Evolutionary conservation across 805 yeast genomes (phyloP).

Genomic region (Kodamaea nitidulidarum): DNA sequence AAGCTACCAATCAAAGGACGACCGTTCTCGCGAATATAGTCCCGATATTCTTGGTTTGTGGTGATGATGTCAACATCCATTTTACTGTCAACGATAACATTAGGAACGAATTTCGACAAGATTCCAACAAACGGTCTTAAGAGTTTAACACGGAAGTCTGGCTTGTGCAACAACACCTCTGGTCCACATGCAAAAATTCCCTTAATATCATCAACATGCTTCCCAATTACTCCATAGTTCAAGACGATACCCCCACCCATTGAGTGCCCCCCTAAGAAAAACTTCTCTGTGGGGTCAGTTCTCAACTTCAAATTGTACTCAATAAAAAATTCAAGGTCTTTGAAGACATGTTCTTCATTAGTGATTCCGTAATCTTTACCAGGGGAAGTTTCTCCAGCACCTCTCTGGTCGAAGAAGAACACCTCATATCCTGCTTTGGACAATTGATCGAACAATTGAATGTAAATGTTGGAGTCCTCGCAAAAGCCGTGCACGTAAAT

Average conservation of each 20-base stretch:
- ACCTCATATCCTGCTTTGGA: slow-evolving; percentile 55
- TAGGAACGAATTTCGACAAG: slow-evolving; percentile 40
- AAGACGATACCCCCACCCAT: slow-evolving; percentile 78
- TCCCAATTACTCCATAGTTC: slow-evolving; percentile 59
- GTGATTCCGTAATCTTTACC: slow-evolving; percentile 53
- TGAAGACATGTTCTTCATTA: slow-evolving; percentile 51
- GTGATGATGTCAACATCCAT: slow-evolving; percentile 54
- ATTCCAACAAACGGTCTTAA: slow-evolving; percentile 41
- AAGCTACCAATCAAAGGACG: slow-evolving; percentile 46
- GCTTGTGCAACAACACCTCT: slow-evolving; percentile 46
- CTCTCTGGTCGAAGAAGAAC: slow-evolving; percentile 71
- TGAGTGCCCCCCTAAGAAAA: slow-evolving; percentile 64
- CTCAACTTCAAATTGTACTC: slow-evolving; percentile 38
- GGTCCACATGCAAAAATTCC: slow-evolving; percentile 58
- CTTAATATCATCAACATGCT: slow-evolving; percentile 40
- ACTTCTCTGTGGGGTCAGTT: slow-evolving; percentile 28
- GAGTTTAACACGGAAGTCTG: slow-evolving; percentile 39
- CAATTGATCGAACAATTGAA: slow-evolving; percentile 51
- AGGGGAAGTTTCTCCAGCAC: slow-evolving; percentile 63
- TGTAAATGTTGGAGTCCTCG: slow-evolving; percentile 50
- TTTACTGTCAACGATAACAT: slow-evolving; percentile 50
- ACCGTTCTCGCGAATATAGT: slow-evolving; percentile 40
- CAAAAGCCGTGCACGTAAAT: slow-evolving; percentile 70
- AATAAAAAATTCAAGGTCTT: slow-evolving; percentile 58
- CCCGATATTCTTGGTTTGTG: slow-evolving; percentile 41